Base-by-base conservation (phyloP, 1,284 basidiomycete genomes). In the Malassezia sp. region DNA sequence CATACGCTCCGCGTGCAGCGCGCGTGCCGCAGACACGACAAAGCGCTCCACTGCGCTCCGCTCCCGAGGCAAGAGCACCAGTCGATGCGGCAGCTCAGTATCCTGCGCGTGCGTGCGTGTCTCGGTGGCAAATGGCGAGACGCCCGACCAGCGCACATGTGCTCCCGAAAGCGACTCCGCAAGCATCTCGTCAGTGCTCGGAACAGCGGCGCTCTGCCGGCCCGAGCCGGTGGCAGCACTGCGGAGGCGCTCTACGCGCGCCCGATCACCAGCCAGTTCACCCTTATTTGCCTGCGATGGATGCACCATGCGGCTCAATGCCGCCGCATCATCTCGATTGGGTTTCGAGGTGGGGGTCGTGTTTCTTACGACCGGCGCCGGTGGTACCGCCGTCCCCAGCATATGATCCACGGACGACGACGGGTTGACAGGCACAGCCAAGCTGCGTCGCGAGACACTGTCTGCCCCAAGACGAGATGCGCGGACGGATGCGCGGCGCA, bases 381-480 rank as follows among this genome's bases (percentile, higher is more conserved):
- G 54, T 10, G 63, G 63, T 1, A 59, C 43, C 3, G 55, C 53
- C 0, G 56, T 56, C 15, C 63, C 63, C 3, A 61, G 53, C 11
- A 62, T 52, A 3, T 59, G 57, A 37, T 66, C 63, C 34, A 66
- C 61, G 14, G 55, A 58, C 34, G 54, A 53, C 4, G 49, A 45
- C 7, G 56, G 53, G 31, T 64, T 64, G 26, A 66, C 53, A 5
- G 62, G 63, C 11, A 54, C 48, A 12, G 62, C 62, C 24, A 54
- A 53, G 27, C 23, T 11, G 15, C 35, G 37, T n/a, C 23, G 30
- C 30, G 37, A 7, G 28, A 11, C 24, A 27, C 11, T n/a, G n/a
- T n/a, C n/a, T n/a, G n/a, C n/a, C n/a, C n/a, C n/a, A n/a, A n/a
- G n/a, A n/a, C n/a, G n/a, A n/a, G n/a, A n/a, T n/a, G n/a, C n/a